Percentiles rank a stretch among this genome's conserved stretches.
Conservation (phyloP, 805 yeast genomes). For the Wickerhamiella galacta region DNA sequence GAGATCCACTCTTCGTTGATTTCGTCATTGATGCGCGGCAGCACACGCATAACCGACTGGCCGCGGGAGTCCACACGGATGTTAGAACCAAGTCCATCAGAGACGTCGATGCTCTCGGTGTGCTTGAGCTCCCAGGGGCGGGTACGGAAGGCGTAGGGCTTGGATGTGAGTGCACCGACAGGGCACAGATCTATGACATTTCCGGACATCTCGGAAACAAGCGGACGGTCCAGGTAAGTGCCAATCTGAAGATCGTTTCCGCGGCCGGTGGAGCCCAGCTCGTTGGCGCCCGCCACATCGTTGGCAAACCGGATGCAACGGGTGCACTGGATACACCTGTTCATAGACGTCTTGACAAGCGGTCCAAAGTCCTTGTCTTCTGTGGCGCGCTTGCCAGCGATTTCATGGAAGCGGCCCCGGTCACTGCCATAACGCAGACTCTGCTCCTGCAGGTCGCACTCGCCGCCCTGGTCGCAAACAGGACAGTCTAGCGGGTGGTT, state of each 20-base stretch:
- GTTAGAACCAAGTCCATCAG: slow-evolving; percentile 70
- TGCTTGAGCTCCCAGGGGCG: slow-evolving; percentile 88
- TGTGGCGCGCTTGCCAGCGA: slow-evolving; percentile 73
- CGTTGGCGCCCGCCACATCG: slow-evolving; percentile 87
- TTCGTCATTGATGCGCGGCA: slow-evolving; percentile 75
- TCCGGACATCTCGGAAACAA: slow-evolving; percentile 73
- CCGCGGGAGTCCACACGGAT: slow-evolving; percentile 79
- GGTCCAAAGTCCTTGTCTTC: slow-evolving; percentile 88
- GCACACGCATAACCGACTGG: slow-evolving; percentile 68
- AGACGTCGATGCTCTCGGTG: slow-evolving; percentile 71
- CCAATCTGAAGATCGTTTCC: slow-evolving; percentile 90
- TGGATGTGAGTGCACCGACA: slow-evolving; percentile 79
- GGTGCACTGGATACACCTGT: slow-evolving; percentile 84
- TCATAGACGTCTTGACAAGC: slow-evolving; percentile 76
- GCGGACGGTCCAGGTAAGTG: slow-evolving; percentile 69
- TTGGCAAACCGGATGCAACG: slow-evolving; percentile 80
- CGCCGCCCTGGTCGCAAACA: slow-evolving; percentile 89
- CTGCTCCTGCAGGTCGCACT: slow-evolving; percentile 84
- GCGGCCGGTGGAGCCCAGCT: slow-evolving; percentile 75
- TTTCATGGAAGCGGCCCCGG: slow-evolving; percentile 70
- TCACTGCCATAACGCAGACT: slow-evolving; percentile 68
- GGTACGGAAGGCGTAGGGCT: slow-evolving; percentile 84
- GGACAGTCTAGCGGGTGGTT: slow-evolving; percentile 91
- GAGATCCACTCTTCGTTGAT: slow-evolving; percentile 85
- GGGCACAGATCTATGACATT: slow-evolving; percentile 80